Evolutionary conservation across 331 rosid species (phyloP), one percentile per base, ranked within the genome.

Genomic region (Cydonia oblonga): DNA sequence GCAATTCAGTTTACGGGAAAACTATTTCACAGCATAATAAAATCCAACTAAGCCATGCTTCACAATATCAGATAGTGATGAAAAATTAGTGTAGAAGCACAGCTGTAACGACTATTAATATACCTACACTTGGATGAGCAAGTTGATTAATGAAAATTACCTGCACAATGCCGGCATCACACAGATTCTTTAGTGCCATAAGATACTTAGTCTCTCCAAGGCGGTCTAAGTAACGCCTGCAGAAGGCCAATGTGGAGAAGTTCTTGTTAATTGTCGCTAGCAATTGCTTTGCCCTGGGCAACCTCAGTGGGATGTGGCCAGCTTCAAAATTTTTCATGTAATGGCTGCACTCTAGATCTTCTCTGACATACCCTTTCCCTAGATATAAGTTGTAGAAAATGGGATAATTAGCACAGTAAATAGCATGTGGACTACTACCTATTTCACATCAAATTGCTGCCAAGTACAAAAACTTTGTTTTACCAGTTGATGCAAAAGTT

Each of bases 331-430:
- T 84, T 84, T 93, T 93, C 98, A 91, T 93, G 82, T 93, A 93
- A 87, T 91, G 96, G 81, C 98, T 93, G 84, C 98, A 93, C 71
- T 93, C 98, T 78, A 93, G 87, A 84, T 93, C 97, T 86, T 93
- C 98, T 79, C 96, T 87, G 57, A 93, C 96, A 64, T 89, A 85
- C 44, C 98, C 98, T 79, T 91, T 93, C 71, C 98, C 98, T 91
- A 77, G 73, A 85, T 64, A 81, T 52, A 68, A 69, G 28, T 24
- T 19, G 58, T 25, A 32, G 68, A 83, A 70, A 57, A 15, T 65
- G 72, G 22, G 25, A 75, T 52, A 38, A 75, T 26, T 74, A 69
- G 30, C 20, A 67, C 70, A 66, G 24, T 30, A 69, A 46, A 63
- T 62, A 76, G 64, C 44, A 32, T 24, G 25, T 54, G 28, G 12